Base-by-base conservation (phyloP, 192 early-diverging fungal genomes). In the Umbelopsis ramanniana region DNA sequence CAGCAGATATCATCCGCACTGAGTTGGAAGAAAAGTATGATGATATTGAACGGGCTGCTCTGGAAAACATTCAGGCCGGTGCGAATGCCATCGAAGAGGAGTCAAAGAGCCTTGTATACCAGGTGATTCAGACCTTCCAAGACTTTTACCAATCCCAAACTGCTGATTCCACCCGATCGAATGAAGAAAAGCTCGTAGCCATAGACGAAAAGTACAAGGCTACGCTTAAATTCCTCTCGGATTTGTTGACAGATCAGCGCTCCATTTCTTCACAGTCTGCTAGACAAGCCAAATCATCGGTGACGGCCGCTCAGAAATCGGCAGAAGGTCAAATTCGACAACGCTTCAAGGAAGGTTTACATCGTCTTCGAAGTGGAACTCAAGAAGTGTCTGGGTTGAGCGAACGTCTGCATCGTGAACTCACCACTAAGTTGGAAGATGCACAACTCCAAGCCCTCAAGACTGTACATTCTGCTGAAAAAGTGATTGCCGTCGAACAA, bases 381-480 rank as follows among this genome's bases (percentile, higher is more conserved):
- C 26, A 63, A 19, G 57, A 63, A 15, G 57, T 63, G 2, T 29
- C 57, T 0, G 57, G 57, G 0, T 29, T 63, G 24, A 63, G 12
- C 26, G 57, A 63, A 37, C 57, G 57, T 17, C 57, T 29, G 33
- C 57, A 37, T 17, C 57, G 57, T 17, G 57, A 63, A 35, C 57
- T 63, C 0, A 29, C 23, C 8, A 37, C 57, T 29, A 63, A 63
- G 33, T 35, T 63, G 17, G 57, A 63, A 63, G 57, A 63, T 63
- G 19, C 57, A n/a, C 57, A 63, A 63, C 33, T 63, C 4, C 29
- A 63, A 63, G 57, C 57, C 19, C 10, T 63, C 24, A 63, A 63
- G 19, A 9, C 26, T 17, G 33, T 63, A 5, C 57, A 63, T 17
- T 63, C 57, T 63, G 57, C 57, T 6, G 57, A 63, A 29, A 63